Base-by-base conservation (phyloP, 768 basidiomycete species). In the Piloderma croceum region DNA sequence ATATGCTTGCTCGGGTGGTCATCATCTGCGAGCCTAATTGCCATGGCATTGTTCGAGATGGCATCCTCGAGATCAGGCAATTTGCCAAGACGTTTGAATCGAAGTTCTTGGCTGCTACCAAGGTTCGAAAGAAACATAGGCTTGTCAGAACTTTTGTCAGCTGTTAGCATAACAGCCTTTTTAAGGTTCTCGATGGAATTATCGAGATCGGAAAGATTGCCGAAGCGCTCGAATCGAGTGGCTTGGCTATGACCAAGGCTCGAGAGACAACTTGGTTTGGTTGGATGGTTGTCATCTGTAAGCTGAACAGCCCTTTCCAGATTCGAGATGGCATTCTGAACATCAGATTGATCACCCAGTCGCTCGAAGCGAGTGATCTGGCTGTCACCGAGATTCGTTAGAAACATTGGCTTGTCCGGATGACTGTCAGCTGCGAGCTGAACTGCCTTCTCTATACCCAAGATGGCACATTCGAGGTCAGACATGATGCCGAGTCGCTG, bases 381-480 rank as follows among this genome's bases (percentile, higher is more conserved):
- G 18, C 15, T 2, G 29, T 39, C 11, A 24, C 23, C 3, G 15
- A 31, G 29, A 31, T 31, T 31, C 10, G 10, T 31, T 15, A 31
- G 15, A 31, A 10, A 31, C 29, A 31, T 31, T 10, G 29, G 29
- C n/a, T n/a, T n/a, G n/a, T n/a, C n/a, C n/a, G n/a, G n/a, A n/a
- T n/a, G n/a, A n/a, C n/a, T n/a, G n/a, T 24, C 24, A 25, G 35
- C 37, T 9, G 27, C 42, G 33, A 50, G 35, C n/a, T 41, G 17
- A 6, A 50, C 44, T 17, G 45, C 48, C 12, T 22, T 37, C 31
- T 36, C 39, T 13, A n/a, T n/a, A 6, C 35, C 10, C 24, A 34
- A 41, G 23, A 54, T 50, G 11, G 52, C 27, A 11, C 35, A 35
- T 27, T 60, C 45, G n/a, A 64, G 29, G 41, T 61, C 62, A 12